Conservation (phyloP, 768 basidiomycete species). For the Suillus variegatus region DNA sequence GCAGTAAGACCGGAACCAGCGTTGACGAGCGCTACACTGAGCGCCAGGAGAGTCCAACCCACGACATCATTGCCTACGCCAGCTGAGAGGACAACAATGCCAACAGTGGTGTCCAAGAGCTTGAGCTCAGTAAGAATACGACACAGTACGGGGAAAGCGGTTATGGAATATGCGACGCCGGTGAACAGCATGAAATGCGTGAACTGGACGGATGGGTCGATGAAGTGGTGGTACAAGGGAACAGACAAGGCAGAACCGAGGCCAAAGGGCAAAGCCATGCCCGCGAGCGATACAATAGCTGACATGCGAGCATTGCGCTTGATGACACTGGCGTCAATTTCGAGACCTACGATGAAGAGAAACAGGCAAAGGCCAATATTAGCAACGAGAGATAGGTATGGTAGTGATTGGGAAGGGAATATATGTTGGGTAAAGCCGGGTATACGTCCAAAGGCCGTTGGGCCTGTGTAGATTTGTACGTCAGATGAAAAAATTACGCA, state of each 20-base stretch:
- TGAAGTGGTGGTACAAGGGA: constrained; percentile 65
- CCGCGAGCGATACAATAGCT: constrained; percentile 70
- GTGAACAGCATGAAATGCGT: constrained; percentile 94
- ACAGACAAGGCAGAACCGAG: constrained; percentile 75
- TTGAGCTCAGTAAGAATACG: constrained; percentile 90
- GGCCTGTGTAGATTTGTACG: constrained; percentile 21
- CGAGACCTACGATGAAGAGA: constrained; percentile 91
- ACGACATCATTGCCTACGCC: constrained; percentile 89
- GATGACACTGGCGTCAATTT: constrained; percentile 82
- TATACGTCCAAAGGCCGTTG: constrained; percentile 74
- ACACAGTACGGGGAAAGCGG: constrained; percentile 84
- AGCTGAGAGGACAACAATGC: constrained; percentile 89
- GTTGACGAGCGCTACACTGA: constrained; percentile 92
- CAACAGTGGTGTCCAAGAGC: constrained; percentile 88
- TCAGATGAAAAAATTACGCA: not conserved
- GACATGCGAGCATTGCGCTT: constrained; percentile 74
- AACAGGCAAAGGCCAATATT: constrained; percentile 88
- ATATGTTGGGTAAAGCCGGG: constrained; percentile 86
- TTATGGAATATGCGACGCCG: constrained; percentile 88
- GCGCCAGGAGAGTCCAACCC: constrained; percentile 86
- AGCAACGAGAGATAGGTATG: constrained; percentile 84
- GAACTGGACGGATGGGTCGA: constrained; percentile 66
- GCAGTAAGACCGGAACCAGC: constrained; percentile 82
- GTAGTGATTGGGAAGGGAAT: constrained; percentile 70
- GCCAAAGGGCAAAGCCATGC: constrained; percentile 87